Evolutionary conservation across 148 eudicot species (phyloP).

Genomic region (Rhododendron ovatum): DNA sequence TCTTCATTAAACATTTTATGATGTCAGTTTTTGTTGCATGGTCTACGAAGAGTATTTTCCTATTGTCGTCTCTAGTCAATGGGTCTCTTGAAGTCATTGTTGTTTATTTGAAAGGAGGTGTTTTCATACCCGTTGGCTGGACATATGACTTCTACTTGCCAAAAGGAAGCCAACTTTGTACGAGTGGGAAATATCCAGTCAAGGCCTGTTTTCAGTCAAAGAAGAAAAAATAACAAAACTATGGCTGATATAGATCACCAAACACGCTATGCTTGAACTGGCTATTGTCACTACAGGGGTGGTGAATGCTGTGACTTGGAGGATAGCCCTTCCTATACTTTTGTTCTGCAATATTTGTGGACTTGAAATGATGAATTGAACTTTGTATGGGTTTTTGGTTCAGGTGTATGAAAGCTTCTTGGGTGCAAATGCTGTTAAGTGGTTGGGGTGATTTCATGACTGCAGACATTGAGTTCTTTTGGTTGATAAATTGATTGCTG

Average conservation of each 20-base stretch:
- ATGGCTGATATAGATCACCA: not conserved
- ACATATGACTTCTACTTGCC: not conserved
- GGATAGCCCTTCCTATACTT: not conserved
- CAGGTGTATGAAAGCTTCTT: conserved; percentile 79
- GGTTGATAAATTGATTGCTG: conserved; percentile 80
- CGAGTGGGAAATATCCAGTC: not conserved
- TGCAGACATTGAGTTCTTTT: conserved; percentile 66
- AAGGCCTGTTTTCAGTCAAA: not conserved
- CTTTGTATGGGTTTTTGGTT: conserved; percentile 66
- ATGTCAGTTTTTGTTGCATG: too few species aligned
- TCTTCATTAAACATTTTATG: not conserved
- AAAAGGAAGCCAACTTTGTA: not conserved
- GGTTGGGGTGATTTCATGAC: conserved; percentile 89
- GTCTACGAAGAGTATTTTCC: not conserved
- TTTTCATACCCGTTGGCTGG: not conserved
- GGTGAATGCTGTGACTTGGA: not conserved
- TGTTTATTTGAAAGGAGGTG: not conserved
- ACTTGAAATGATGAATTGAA: conserved; percentile 51
- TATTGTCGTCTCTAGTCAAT: not conserved
- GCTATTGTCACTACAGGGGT: not conserved
- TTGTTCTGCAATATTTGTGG: conserved; percentile 20
- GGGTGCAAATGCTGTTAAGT: conserved; percentile 84
- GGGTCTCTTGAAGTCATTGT: not conserved
- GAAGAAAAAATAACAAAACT: not conserved
- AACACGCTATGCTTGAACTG: too few species aligned